Percentiles rank a stretch among this genome's conserved stretches.
Conservation (phyloP, 116 monocot genomes). For the Cymodocea nodosa region DNA sequence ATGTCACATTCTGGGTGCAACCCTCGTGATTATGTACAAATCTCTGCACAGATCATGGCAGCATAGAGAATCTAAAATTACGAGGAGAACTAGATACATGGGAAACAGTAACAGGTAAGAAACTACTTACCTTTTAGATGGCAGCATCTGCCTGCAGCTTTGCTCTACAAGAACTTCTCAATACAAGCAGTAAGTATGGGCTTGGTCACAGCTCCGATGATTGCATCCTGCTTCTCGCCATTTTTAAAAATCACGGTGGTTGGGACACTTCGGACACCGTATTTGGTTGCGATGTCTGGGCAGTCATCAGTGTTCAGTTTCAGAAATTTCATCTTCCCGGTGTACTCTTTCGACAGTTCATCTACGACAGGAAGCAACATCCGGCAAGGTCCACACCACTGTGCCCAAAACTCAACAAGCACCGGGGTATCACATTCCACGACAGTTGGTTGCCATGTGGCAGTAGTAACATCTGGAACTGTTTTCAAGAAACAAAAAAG, state of each 20-base stretch:
- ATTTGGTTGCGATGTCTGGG: constrained; percentile 39
- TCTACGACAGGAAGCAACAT: constrained; percentile 36
- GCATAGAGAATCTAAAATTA: constrained; percentile 4
- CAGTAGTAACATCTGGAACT: constrained; percentile 47
- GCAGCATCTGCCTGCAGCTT: no score
- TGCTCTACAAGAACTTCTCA: constrained; percentile 27
- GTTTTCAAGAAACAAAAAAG: constrained; percentile 3
- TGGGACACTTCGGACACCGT: constrained; percentile 63
- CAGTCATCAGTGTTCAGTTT: constrained; percentile 53
- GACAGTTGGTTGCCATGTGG: constrained; percentile 48
- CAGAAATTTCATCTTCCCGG: constrained; percentile 41
- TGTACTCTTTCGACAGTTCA: constrained; percentile 33
- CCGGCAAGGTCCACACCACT: constrained; percentile 65
- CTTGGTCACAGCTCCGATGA: constrained; percentile 56
- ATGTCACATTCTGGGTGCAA: neutral
- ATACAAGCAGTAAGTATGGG: constrained; percentile 18
- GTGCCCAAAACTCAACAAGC: constrained; percentile 64
- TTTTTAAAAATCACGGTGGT: constrained; percentile 50
- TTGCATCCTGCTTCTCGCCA: constrained; percentile 41
- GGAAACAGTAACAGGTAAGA: neutral
- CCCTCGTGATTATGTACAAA: neutral
- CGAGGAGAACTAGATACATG: neutral
- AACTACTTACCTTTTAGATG: neutral
- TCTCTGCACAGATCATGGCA: neutral
- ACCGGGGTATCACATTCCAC: constrained; percentile 29